Percentiles rank a stretch among this genome's conserved stretches.
Conservation (phyloP, 768 basidiomycete genomes). For the Amanita polypyramis region DNA sequence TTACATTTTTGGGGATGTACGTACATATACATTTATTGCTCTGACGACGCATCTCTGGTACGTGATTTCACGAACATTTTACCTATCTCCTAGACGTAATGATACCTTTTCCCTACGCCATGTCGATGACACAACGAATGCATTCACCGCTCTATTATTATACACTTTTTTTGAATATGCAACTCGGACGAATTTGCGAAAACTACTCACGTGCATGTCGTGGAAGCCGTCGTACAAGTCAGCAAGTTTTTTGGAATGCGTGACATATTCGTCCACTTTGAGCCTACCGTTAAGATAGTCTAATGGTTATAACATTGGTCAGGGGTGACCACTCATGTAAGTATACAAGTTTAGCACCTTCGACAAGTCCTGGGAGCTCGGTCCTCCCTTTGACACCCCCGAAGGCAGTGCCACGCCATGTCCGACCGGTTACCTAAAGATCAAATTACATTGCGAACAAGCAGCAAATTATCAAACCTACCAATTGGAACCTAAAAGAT, state of each 20-base stretch:
- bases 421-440: conserved; percentile 72
- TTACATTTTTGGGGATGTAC: not conserved
- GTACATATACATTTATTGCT: not conserved
- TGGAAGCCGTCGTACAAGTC: conserved; percentile 85
- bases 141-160: conserved; percentile 46
- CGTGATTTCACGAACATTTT: not conserved
- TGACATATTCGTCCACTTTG: conserved; percentile 94
- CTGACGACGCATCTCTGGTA: not conserved
- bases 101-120: conserved; percentile 35
- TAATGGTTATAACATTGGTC: conserved; percentile 17
- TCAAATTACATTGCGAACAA: conserved; percentile 18
- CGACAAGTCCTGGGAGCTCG: conserved; percentile 87
- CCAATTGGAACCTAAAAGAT: conserved; percentile 47
- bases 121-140: conserved; percentile 93
- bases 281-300: conserved; percentile 77
- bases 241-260: conserved; percentile 64
- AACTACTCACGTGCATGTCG: conserved; percentile 85
- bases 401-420: conserved; percentile 93
- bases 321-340: not conserved
- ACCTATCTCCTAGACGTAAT: not conserved
- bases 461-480: conserved; percentile 13
- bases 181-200: not conserved
- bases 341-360: conserved; percentile 38
- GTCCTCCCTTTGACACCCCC: conserved; percentile 98
- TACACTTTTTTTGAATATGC: conserved; percentile 1